A percentile compares a stretch with the other conserved stretches of the same genome.
phyloP scores from a whole-genome alignment of 805 yeast genomes.

The Kodamaea neixiangensis region DNA sequence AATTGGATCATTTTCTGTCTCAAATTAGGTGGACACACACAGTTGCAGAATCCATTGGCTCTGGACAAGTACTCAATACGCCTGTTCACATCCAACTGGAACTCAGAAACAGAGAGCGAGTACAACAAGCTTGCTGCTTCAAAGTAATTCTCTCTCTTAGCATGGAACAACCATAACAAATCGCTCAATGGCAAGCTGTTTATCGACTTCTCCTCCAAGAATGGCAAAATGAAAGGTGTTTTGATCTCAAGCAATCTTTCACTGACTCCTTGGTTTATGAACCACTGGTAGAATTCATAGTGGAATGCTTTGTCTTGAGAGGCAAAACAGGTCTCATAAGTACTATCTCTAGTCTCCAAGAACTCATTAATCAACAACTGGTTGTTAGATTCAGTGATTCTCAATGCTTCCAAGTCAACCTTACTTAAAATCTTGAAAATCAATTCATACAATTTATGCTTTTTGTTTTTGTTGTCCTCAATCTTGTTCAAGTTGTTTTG shows the following conservation, averaged over 20 bases:
- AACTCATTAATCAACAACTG: slow-evolving; percentile 50
- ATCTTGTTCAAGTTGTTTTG: slow-evolving; percentile 54
- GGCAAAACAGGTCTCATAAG: slow-evolving; percentile 73
- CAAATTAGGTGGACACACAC: slow-evolving; percentile 73
- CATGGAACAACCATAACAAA: slow-evolving; percentile 84
- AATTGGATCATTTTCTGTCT: slow-evolving; percentile 76
- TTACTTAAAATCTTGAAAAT: slow-evolving; percentile 74
- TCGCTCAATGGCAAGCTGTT: slow-evolving; percentile 75
- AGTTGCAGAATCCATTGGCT: slow-evolving; percentile 90
- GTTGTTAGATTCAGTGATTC: slow-evolving; percentile 35
- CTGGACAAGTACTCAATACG: slow-evolving; percentile 88
- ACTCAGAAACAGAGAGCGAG: slow-evolving; percentile 71
- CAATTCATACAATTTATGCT: slow-evolving; percentile 72
- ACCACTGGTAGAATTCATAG: slow-evolving; percentile 90
- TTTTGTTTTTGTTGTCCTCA: slow-evolving; percentile 72
- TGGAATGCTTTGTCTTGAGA: slow-evolving; percentile 86
- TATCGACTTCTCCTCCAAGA: slow-evolving; percentile 65
- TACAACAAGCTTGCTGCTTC: slow-evolving; percentile 80
- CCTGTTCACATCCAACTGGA: slow-evolving; percentile 63
- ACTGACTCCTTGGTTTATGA: slow-evolving; percentile 72
- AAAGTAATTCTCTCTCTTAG: slow-evolving; percentile 74
- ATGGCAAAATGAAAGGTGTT: slow-evolving; percentile 78
- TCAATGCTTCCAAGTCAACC: slow-evolving; percentile 65
- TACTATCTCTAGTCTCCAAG: slow-evolving; percentile 62
- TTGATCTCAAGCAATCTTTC: slow-evolving; percentile 77